Evolutionary conservation across 805 yeast genomes (phyloP), one percentile per base, ranked within the genome.

Genomic region (Saturnispora halmiae): DNA sequence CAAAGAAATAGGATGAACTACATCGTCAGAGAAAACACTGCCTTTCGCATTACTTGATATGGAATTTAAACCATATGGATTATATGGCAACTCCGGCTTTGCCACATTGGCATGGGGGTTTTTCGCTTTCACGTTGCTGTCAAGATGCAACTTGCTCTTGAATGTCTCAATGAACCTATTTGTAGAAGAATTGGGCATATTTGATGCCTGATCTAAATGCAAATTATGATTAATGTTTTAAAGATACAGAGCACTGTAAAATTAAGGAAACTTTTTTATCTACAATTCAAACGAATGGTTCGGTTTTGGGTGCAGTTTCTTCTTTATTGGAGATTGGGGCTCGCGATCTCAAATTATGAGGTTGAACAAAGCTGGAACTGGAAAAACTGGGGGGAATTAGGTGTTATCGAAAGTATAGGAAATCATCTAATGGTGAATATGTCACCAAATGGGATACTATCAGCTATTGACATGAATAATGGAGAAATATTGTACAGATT

Each of bases 21-120:
- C 31, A n/a, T 29, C 37, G 20, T 32, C 37, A 1, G 36, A 19
- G 7, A 34, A 15, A 6, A 22, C 31, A 9, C n/a, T 15, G 6
- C 19, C 19, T 3, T 14, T 15, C 22, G 18, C 19, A 13, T 21
- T 28, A 6, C 14, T n/a, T 7, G 31, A 8, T n/a, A 31, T 11
- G 8, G 61, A 66, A 46, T 65, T 70, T 29, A 71, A 44, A 1
- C 84, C 84, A 51, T 75, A 78, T 1, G 84, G 84, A 51, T 77
- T 78, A 56, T 77, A 78, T 28, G 69, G 69, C 47, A 75, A 63
- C 40, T 68, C 71, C 38, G 49, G 46, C 9, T 15, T 15, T 6
- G 20, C 13, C 13, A 20, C 16, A 13, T 19, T 21, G 9, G 9
- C 10, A 6, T n/a, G 14, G 10, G n/a, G 35, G 15, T 39, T 39